phyloP scores from a whole-genome alignment of 768 basidiomycete species.

The Amylocystis lapponica region DNA sequence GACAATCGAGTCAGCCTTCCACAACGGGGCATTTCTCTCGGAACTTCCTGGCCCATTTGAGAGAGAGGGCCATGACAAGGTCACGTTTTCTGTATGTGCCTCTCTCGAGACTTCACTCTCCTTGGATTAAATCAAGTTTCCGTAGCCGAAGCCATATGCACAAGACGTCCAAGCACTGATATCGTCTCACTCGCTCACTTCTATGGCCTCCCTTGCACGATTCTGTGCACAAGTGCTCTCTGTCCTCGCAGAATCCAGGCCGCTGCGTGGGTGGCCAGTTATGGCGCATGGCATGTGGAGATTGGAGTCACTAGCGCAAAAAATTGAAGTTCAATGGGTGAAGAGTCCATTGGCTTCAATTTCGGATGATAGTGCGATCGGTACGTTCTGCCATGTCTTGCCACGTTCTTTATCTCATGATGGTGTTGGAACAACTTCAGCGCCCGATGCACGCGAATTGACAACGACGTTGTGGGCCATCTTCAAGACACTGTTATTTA shows the following conservation, averaged over 20 bases:
- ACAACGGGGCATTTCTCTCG: slow-evolving; percentile 49
- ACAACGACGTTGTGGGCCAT: slow-evolving; percentile 55
- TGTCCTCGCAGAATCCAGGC: slow-evolving; percentile 20
- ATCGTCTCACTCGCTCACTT: slow-evolving; percentile 14
- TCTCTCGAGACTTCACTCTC: not conserved
- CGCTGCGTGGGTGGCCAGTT: slow-evolving; percentile 19
- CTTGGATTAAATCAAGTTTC: not conserved
- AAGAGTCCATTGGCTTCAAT: slow-evolving; percentile 20
- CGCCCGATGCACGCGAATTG: slow-evolving; percentile 34
- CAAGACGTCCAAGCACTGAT: slow-evolving; percentile 12
- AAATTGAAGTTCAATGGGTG: slow-evolving; percentile 24
- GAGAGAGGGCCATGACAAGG: slow-evolving; percentile 13
- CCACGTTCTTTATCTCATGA: not conserved
- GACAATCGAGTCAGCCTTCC: slow-evolving; percentile 51
- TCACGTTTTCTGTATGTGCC: slow-evolving; percentile 12
- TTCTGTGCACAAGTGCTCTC: slow-evolving; percentile 19
- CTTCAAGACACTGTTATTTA: slow-evolving; percentile 75
- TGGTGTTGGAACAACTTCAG: slow-evolving; percentile 1
- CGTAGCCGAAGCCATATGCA: slow-evolving; percentile 7
- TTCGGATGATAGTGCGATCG: slow-evolving; percentile 23
- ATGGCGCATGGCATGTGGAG: slow-evolving; percentile 14
- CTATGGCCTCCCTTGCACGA: slow-evolving; percentile 20
- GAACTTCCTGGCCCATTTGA: slow-evolving; percentile 12
- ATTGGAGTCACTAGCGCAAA: slow-evolving; percentile 16
- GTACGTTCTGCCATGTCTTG: slow-evolving; percentile 13